Base-by-base conservation (phyloP, 345 rosid species). In the Trapa bicornis region DNA sequence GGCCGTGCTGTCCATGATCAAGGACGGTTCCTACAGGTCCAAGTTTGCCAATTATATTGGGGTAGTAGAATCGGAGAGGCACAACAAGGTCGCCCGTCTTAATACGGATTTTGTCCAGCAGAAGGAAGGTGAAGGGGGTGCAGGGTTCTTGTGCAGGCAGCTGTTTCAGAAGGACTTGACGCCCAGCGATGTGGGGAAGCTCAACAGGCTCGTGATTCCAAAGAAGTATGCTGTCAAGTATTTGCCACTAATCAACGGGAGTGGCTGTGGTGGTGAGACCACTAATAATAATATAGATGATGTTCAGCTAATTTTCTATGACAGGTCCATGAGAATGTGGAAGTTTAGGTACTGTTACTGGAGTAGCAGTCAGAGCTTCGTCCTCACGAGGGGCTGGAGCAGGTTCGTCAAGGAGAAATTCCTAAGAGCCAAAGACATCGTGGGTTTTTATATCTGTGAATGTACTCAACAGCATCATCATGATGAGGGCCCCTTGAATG, bases 351-450 rank as follows among this genome's bases (percentile, higher is more conserved):
- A 87, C 65, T 93, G 98, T 47, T 91, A 90, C 67, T 90, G 97
- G 97, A 81, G 57, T 68, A 90, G 97, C 76, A 93, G 96, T 74
- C 94, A 87, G 71, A 90, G 94, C 74, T 90, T 83, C 50, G 96
- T 93, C 45, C 88, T 93, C 80, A 88, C 94, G 0, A 83, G 84
- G 77, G 98, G 98, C 3, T 90, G 98, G 97, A 90, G 76, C 36
- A 71, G 77, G 64, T 93, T 88, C 45, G 89, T 87, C 17, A 90
- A 76, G 80, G 91, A 84, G 66, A 88, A 87, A 56, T 72, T 73
- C 12, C 71, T 90, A 77, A 81, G 77, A 77, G 81, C 43, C 6
- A 41, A 8, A 1, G 43, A 41, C 7, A 41, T 8, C 0, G 43
- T 41, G 6, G 7, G 43, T 41, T 41, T 41, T 8, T 41, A 41